phyloP scores from a whole-genome alignment of 1,284 basidiomycete genomes.

The Agroathelia rolfsii region DNA sequence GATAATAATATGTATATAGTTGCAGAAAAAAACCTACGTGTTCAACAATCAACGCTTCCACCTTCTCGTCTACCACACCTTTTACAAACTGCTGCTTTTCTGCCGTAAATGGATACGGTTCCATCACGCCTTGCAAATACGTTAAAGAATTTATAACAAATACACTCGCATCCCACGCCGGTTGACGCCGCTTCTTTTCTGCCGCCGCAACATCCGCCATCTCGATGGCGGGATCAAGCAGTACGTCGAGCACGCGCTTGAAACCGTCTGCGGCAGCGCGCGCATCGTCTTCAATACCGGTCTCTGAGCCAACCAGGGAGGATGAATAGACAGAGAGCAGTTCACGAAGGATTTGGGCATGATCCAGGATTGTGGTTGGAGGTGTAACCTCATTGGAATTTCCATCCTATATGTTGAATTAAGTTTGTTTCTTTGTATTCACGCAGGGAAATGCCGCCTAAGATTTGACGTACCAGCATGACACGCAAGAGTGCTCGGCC shows the following conservation, averaged over 20 bases:
- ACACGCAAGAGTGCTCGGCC: slow-evolving; percentile 66
- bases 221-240: slow-evolving; percentile 74
- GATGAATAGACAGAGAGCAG: slow-evolving; percentile 84
- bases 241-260: slow-evolving; percentile 64
- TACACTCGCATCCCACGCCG: slow-evolving; percentile 69
- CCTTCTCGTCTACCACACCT: slow-evolving; percentile 51
- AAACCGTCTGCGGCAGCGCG: no score
- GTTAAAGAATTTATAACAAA: slow-evolving; percentile 81
- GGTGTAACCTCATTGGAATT: no score
- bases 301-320: slow-evolving; percentile 58
- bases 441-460: no score
- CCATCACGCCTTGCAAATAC: slow-evolving; percentile 66
- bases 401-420: no score
- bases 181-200: slow-evolving; percentile 44
- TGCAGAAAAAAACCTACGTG: slow-evolving; percentile 49
- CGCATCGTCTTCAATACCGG: slow-evolving; percentile 34
- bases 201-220: slow-evolving; percentile 66
- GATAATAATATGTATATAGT: slow-evolving; percentile 2
- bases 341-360: slow-evolving; percentile 76
- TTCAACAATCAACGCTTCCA: slow-evolving; percentile 62
- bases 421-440: no score
- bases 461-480: slow-evolving; percentile 45
- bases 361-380: slow-evolving; percentile 71
- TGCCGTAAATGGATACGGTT: slow-evolving; percentile 64
- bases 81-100: slow-evolving; percentile 53